Conservation (phyloP, 495 filamentous ascomycete species). For the Cladorrhinum samala region DNA sequence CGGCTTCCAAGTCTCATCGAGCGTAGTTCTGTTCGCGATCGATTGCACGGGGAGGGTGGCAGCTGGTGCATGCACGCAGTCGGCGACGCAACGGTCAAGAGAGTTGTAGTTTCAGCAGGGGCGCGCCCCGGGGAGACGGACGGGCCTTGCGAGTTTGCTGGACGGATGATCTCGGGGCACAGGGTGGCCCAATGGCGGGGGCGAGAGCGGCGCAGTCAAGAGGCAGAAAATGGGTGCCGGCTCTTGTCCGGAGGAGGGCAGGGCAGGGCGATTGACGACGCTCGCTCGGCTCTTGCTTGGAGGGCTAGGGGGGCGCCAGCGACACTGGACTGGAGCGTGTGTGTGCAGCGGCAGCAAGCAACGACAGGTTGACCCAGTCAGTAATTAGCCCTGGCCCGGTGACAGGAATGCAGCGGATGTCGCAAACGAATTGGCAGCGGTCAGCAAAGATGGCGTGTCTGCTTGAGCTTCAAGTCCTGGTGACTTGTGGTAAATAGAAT, state of each 20-base stretch:
- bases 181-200: conserved; percentile 3
- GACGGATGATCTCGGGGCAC: conserved; percentile 7
- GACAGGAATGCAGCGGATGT: too few species aligned
- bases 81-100: not conserved
- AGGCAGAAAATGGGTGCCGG: not conserved
- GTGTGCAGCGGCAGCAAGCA: not conserved
- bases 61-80: conserved; percentile 4
- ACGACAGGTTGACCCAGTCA: too few species aligned
- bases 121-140: conserved; percentile 4
- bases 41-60: not conserved
- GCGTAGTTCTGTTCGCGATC: conserved; percentile 1
- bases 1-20: conserved; percentile 3
- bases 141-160: not conserved
- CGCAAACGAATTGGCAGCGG: not conserved
- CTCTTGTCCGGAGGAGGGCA: not conserved
- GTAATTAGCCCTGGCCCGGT: too few species aligned
- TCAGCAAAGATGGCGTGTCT: too few species aligned
- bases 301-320: not conserved
- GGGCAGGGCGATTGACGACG: not conserved
- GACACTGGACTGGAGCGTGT: not conserved
- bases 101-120: not conserved
- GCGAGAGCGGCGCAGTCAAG: conserved; percentile 13
- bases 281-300: not conserved
- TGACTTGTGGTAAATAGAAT: not conserved
- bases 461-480: too few species aligned